Evolutionary conservation across 176 grass and related monocot genomes (phyloP).

Genomic region (Triticum dicoccoides): DNA sequence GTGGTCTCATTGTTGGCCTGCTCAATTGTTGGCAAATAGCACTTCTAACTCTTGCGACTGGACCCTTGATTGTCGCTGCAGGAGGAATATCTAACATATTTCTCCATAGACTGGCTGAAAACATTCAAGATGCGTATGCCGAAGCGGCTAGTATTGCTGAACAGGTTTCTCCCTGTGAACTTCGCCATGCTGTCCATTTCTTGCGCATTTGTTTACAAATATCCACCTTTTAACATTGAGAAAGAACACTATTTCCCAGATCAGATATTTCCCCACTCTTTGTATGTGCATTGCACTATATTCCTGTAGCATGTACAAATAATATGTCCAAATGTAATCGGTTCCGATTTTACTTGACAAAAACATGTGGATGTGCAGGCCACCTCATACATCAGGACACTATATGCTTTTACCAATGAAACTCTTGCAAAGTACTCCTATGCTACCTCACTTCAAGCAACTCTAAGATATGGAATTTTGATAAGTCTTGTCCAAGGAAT

Average conservation of each 20-base stretch:
- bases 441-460: constrained; percentile 98
- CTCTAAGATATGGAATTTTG: constrained; percentile 93
- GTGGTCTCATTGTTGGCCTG: constrained; percentile 92
- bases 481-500: constrained; percentile 99
- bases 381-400: constrained; percentile 82
- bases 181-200: not conserved
- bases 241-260: not conserved
- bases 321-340: constrained; percentile 19
- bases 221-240: not conserved
- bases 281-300: not conserved
- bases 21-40: constrained; percentile 99
- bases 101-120: constrained; percentile 97
- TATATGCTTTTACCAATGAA: constrained; percentile 97
- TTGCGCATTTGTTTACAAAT: constrained; percentile 7
- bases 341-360: constrained; percentile 16
- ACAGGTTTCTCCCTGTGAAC: constrained; percentile 57
- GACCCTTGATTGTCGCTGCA: constrained; percentile 96
- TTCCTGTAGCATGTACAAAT: constrained; percentile 15
- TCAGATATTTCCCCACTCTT: constrained; percentile 10
- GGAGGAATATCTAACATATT: constrained; percentile 99
- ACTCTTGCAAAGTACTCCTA: constrained; percentile 99
- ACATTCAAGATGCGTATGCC: constrained; percentile 99
- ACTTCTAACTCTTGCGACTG: constrained; percentile 95
- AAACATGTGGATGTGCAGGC: constrained; percentile 47
- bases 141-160: constrained; percentile 99